These are phyloP conservation scores for Strobilomyces confusus DNA, from an alignment of 768 basidiomycete species.

Conservation along the genomic window DNA sequence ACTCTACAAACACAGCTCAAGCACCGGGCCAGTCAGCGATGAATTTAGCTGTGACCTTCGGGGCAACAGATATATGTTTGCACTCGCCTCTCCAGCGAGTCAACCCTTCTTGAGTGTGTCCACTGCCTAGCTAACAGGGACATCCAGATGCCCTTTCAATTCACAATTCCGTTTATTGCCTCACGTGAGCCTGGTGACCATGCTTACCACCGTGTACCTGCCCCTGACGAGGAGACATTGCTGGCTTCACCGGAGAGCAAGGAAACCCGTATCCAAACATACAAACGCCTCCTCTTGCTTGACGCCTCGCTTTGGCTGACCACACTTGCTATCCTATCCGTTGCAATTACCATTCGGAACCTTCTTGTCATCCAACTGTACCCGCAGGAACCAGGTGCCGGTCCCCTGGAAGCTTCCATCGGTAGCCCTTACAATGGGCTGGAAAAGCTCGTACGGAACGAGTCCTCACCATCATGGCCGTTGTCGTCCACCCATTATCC, in stretches of 20 bases:
- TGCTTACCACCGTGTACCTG: slow-evolving; percentile 13
- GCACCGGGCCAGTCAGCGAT: not conserved
- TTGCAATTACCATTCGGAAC: slow-evolving; percentile 19
- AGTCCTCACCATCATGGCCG: slow-evolving; percentile 27
- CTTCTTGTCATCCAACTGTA: slow-evolving; percentile 14
- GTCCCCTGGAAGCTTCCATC: slow-evolving; percentile 9
- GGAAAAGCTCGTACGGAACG: slow-evolving; percentile 22
- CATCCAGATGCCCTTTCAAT: slow-evolving; percentile 5
- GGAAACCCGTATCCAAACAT: not conserved
- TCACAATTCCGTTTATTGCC: not conserved
- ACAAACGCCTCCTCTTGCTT: not conserved
- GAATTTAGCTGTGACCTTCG: not conserved
- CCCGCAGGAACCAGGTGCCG: not conserved
- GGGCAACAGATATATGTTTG: slow-evolving; percentile 5
- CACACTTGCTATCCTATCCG: slow-evolving; percentile 13
- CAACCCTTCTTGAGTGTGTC: not conserved
- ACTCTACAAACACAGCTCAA: slow-evolving; percentile 6
- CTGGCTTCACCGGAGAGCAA: not conserved
- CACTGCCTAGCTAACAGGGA: not conserved
- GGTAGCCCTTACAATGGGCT: slow-evolving; percentile 22
- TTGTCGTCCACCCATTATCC: slow-evolving; percentile 19
- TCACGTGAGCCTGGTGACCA: not conserved
- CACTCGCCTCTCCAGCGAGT: not conserved
- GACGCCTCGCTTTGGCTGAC: slow-evolving; percentile 21
- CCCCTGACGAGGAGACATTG: slow-evolving; percentile 16